Conservation (phyloP, 179 eudicot genomes). For the Amaranthus tricolor region DNA sequence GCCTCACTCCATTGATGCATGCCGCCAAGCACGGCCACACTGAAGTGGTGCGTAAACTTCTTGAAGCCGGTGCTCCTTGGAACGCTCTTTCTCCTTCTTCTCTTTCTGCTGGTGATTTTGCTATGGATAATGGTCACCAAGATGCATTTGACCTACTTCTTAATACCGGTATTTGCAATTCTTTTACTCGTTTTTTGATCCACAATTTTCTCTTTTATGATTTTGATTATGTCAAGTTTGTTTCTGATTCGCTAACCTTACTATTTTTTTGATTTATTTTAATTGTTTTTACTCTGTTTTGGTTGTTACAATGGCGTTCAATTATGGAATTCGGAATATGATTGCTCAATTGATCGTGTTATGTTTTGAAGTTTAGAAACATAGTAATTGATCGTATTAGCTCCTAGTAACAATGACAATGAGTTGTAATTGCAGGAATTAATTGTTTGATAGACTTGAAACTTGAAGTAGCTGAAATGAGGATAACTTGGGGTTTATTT, state of each 20-base stretch:
- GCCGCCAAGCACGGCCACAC: conserved; percentile 78
- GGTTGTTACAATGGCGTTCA: too few species aligned
- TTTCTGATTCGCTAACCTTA: too few species aligned
- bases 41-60: conserved; percentile 46
- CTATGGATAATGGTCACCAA: conserved; percentile 78
- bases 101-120: conserved; percentile 83
- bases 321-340: neutral
- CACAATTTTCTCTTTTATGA: neutral
- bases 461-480: neutral
- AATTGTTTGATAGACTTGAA: neutral
- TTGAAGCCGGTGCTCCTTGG: conserved; percentile 94
- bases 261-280: neutral
- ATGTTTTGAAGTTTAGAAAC: neutral
- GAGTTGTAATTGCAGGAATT: neutral
- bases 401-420: neutral
- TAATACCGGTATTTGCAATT: conserved; percentile 53
- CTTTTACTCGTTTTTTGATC: neutral
- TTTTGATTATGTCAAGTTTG: neutral
- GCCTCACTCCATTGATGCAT: conserved; percentile 81
- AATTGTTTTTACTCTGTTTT: neutral
- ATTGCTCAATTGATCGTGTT: neutral
- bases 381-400: neutral
- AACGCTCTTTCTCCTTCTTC: conserved; percentile 77
- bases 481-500: neutral
- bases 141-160: conserved; percentile 67